Base-by-base conservation (phyloP, 2,329 filamentous ascomycete species). In the Neonectria magnoliae region DNA sequence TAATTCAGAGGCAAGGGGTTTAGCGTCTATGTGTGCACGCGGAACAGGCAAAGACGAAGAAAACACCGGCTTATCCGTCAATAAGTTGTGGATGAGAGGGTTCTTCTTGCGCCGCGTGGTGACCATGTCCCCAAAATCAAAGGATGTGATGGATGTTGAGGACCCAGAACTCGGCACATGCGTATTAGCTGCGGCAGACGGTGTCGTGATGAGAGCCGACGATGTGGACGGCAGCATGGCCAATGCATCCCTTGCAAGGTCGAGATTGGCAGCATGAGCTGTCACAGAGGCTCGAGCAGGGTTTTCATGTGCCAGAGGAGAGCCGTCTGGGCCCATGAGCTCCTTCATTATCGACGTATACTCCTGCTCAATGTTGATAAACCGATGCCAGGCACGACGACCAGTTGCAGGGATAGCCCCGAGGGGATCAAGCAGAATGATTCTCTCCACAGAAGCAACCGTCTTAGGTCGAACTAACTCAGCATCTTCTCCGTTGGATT, bases 361-460 rank as follows among this genome's bases (percentile, higher is more conserved):
- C 76, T 99, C 95, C 75, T 98, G 94, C 75, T 97, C 92, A 61
- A 99, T 85, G 72, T 99, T 99, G 75, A 99, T 88, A 75, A 98
- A 98, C 38, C 81, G 75, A 59, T 83, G 81, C 33, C 76, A 76
- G 20, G 77, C 73, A 2, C 75, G 75, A 25, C 75, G 76, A 5
- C 77, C 77, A 72, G 85, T 76, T 64, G 93, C 84, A 0, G 96
- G 96, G 50, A 94, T 93, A 0, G 94, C 95, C 3, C 96, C 96
- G 0, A 94, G 81, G 0, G 93, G 90, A 77, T 99, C 96, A 7
- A 99, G 84, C 29, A 99, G 83, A 66, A 99, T 97, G 45, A 99
- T 84, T 38, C 95, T 88, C 75, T 98, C 95, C 6, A 99, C 81
- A 0, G 87, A 86, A 1, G 90, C 86, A 64, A 88, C 79, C 31